Evolutionary conservation across 805 yeast species (phyloP).

Genomic region (Kodamaea sagamina): DNA sequence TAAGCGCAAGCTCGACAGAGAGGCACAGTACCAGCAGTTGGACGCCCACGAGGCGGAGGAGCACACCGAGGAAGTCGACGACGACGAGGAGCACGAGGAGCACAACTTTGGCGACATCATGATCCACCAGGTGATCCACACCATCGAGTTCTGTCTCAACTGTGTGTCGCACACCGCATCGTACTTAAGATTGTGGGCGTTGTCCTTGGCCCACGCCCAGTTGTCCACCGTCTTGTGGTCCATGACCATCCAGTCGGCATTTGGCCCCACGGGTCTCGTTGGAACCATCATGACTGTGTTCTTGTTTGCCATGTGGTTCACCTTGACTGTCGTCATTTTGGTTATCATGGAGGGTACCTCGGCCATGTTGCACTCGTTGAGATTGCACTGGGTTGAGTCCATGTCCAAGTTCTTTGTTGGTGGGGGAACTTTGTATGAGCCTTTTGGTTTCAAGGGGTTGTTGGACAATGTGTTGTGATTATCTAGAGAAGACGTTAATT

Average conservation of each 20-base stretch:
- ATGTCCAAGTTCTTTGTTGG: constrained; percentile 82
- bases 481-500: not conserved
- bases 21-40: constrained; percentile 26
- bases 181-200: constrained; percentile 75
- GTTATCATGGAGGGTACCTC: constrained; percentile 83
- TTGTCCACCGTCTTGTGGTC: constrained; percentile 72
- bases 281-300: constrained; percentile 62
- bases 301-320: constrained; percentile 75
- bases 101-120: constrained; percentile 63
- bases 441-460: constrained; percentile 41
- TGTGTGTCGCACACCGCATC: constrained; percentile 83
- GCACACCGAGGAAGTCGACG: constrained; percentile 29
- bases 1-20: constrained; percentile 38
- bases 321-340: constrained; percentile 64
- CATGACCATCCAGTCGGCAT: constrained; percentile 69
- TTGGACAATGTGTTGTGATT: constrained; percentile 16
- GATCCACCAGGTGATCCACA: constrained; percentile 79
- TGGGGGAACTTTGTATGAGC: constrained; percentile 68
- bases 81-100: constrained; percentile 37
- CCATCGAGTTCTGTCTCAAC: constrained; percentile 77
- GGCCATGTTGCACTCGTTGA: constrained; percentile 77
- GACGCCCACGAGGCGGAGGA: constrained; percentile 19
- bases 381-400: constrained; percentile 82
- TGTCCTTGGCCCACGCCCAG: constrained; percentile 80
- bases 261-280: constrained; percentile 52